Base-by-base conservation (phyloP, 768 basidiomycete species). In the Collybia mongolica region DNA sequence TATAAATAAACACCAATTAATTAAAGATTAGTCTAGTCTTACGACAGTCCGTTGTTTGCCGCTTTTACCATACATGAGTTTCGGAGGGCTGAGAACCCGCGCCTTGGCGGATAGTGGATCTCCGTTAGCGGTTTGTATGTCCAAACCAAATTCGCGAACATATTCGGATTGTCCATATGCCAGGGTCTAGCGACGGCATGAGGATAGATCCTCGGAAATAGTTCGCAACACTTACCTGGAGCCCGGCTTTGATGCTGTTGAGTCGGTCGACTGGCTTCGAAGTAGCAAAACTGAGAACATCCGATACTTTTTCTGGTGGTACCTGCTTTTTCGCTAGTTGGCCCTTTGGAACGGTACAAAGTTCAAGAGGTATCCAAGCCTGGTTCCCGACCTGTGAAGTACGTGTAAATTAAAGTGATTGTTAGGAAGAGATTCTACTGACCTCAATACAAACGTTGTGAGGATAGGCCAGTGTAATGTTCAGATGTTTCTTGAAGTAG, bases 391-490 rank as follows among this genome's bases (percentile, higher is more conserved):
- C 77, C 84, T 85, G 41, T 15, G 2, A 8, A 5, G 22, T 26
- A 20, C 17, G 44, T 19, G 20, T 32, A 14, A 14, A 19, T 18
- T 8, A 14, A 20, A 22, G 59, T 19, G 54, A 46, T 35, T 26
- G 38, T 32, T 46, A 9, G 46, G 22, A 17, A n/a, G 52, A 42
- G 12, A 54, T 17, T n/a, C 39, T 1, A 60, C 74, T 24, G 42
- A 86, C 88, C 73, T 89, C 84, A 2, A 78, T 72, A 54, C 88
- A 90, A 8, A 83, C 66, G 0, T 83, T 60, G n/a, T 84, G 74
- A 0, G 89, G 89, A 59, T 65, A 82, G 40, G 71, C 66, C 2
- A 91, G 66, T 2, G 74, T 68, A 1, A 71, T 71, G 56, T 82
- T 83, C 44, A 77, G 66, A 7, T 75, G 67, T 5, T 56, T 61